These are phyloP conservation scores for Solanum chilense DNA, from an alignment of 257 asterid species.

Conservation along the genomic window DNA sequence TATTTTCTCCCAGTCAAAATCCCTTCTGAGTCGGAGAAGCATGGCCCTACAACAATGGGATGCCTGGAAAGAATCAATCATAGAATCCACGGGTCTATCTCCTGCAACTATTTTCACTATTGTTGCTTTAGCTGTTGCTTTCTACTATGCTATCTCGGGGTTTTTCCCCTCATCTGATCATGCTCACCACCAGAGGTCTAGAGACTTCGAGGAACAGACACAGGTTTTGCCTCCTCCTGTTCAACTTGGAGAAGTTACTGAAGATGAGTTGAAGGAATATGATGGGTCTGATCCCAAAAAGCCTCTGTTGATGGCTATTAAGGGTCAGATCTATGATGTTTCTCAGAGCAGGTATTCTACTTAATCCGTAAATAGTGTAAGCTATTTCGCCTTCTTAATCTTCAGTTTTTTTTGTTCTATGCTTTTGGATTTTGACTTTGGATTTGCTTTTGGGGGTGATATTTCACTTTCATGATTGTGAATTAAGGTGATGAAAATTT, in stretches of 20 bases:
- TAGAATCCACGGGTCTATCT: constrained; percentile 8
- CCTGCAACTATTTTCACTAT: constrained; percentile 8
- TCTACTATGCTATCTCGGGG: constrained; percentile 2
- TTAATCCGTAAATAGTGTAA: not conserved
- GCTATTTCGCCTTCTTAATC: not conserved
- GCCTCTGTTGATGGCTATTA: constrained; percentile 93
- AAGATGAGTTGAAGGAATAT: constrained; percentile 51
- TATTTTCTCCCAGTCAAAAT: not conserved
- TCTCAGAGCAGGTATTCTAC: constrained; percentile 72
- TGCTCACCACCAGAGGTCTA: not conserved
- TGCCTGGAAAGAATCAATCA: constrained; percentile 7
- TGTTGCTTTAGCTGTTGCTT: constrained; percentile 4
- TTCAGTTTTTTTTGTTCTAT: not conserved
- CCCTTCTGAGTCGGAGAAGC: not conserved
- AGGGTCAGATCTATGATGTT: constrained; percentile 97
- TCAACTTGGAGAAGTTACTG: constrained; percentile 82
- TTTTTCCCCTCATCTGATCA: constrained; percentile 8
- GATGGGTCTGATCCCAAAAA: constrained; percentile 80
- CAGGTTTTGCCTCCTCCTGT: constrained; percentile 88
- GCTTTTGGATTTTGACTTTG: not conserved
- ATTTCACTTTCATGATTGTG: not conserved
- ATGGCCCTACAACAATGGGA: constrained; percentile 10
- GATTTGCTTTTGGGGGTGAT: not conserved
- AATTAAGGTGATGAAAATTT: not conserved
- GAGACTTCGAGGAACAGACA: constrained; percentile 40